Evolutionary conservation across 1,139 yeast species (phyloP), one percentile per base, ranked within the genome.

Genomic region (Geotrichum restrictum): DNA sequence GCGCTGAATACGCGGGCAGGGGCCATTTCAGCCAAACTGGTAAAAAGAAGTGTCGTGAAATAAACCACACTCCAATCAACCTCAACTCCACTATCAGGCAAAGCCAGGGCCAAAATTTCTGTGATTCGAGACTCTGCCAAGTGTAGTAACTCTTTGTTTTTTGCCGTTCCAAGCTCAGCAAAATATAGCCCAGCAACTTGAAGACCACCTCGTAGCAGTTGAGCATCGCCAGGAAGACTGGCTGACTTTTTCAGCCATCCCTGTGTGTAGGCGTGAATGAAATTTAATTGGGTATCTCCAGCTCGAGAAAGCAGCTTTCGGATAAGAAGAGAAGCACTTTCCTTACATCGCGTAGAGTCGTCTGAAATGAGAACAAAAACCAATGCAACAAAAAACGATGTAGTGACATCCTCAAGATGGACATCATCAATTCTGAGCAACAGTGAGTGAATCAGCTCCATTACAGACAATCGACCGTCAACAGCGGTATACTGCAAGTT

Each of bases 401-500:
- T 76, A 49, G 89, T 69, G 54, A 81, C 82, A 4, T 74, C 72
- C 49, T 88, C 70, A n/a, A 73, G 57, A 40, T 88, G 73, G 1
- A 81, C 85, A 5, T 75, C 72, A 10, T 85, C 82, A 3, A 93
- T 79, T 64, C 85, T 87, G 45, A 76, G 74, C 31, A 93, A 73
- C 54, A 93, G 77, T 59, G 82, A 74, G 62, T 85, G 85, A 47
- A 93, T 74, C 63, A 91, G 74, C 63, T 93, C 98, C 87, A 93
- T 81, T 1, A 88, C 95, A 1, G 97, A 88, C 62, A 85, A 84
- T 53, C 98, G 78, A 50, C 98, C 99, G 44, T 82, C 79, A 56
- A 85, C 85, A 3, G 96, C 83, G 13, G 95, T 93, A 65, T 94
- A 94, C 27, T 82, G 78, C 63, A 94, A 73, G 66, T 94, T 93